phyloP scores from a whole-genome alignment of 2,329 filamentous ascomycete species.

The Arthrobotrys entomopaga region DNA sequence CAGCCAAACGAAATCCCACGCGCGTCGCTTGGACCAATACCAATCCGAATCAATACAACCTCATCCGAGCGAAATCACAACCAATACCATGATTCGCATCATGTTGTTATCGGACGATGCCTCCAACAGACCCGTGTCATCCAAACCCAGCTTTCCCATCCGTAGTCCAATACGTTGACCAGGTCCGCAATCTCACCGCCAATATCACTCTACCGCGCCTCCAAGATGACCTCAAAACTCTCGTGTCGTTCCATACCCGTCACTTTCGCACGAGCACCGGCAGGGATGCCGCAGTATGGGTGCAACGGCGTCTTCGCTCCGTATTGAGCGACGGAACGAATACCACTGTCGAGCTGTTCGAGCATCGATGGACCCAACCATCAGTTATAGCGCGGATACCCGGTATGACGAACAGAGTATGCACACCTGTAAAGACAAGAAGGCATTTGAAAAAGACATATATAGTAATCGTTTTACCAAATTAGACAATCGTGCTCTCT shows the following conservation, averaged over 20 bases:
- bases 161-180: not conserved
- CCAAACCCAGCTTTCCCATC: constrained; percentile 8
- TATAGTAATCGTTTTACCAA: not conserved
- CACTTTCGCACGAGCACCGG: constrained; percentile 34
- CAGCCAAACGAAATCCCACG: too few species aligned
- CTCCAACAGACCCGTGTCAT: constrained; percentile 7
- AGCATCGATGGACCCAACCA: constrained; percentile 86
- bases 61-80: not conserved
- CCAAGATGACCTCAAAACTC: constrained; percentile 16
- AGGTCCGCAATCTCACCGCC: not conserved
- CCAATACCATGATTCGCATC: not conserved
- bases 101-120: constrained; percentile 2
- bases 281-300: constrained; percentile 32
- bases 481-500: constrained; percentile 84
- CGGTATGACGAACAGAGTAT: constrained; percentile 63
- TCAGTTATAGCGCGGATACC: constrained; percentile 90
- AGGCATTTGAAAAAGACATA: constrained; percentile 65
- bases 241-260: constrained; percentile 42
- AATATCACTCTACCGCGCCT: not conserved
- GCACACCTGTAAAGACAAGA: not conserved
- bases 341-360: constrained; percentile 69
- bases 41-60: not conserved
- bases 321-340: not conserved
- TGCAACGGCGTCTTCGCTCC: constrained; percentile 9
- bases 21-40: not conserved